These are phyloP conservation scores for Colletotrichum sp. DNA, from an alignment of 2,329 filamentous ascomycete genomes.

Conservation along the genomic window DNA sequence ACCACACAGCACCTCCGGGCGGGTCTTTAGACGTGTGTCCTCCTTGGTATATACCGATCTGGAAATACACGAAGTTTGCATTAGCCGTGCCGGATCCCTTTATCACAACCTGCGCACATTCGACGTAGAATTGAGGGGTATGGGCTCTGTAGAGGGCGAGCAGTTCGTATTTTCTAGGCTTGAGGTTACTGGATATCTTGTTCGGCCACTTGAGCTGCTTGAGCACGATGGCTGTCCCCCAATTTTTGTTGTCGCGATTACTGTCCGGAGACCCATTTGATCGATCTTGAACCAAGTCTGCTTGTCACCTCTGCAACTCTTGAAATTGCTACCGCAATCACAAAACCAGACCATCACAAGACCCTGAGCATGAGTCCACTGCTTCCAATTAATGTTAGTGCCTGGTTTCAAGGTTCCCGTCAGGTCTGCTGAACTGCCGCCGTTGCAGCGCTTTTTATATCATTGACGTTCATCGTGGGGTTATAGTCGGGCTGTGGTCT, in stretches of 20 bases:
- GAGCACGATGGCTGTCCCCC: constrained; percentile 52
- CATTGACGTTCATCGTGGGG: constrained; percentile 53
- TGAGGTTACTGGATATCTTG: constrained; percentile 53
- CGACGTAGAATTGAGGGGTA: constrained; percentile 58
- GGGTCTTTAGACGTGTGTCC: not conserved
- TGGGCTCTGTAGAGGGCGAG: constrained; percentile 61
- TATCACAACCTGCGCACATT: constrained; percentile 59
- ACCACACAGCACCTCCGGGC: not conserved
- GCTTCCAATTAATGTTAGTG: constrained; percentile 52
- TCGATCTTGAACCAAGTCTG: constrained; percentile 66
- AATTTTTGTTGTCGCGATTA: constrained; percentile 47
- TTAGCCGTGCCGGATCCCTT: constrained; percentile 47
- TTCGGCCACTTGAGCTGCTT: constrained; percentile 45
- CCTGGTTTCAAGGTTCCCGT: constrained; percentile 52
- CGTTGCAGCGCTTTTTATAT: constrained; percentile 61
- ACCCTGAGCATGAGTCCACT: constrained; percentile 64
- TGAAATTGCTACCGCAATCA: constrained; percentile 49
- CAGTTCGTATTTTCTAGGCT: constrained; percentile 61
- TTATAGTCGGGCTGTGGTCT: constrained; percentile 53
- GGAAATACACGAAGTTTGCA: not conserved
- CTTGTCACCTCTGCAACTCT: constrained; percentile 54
- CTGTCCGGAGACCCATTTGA: constrained; percentile 54
- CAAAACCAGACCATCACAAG: constrained; percentile 65
- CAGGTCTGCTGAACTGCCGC: constrained; percentile 51
- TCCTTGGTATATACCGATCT: constrained; percentile 4